Conservation (phyloP, 2,329 filamentous ascomycete species). For the Camptophora hylomeconis region DNA sequence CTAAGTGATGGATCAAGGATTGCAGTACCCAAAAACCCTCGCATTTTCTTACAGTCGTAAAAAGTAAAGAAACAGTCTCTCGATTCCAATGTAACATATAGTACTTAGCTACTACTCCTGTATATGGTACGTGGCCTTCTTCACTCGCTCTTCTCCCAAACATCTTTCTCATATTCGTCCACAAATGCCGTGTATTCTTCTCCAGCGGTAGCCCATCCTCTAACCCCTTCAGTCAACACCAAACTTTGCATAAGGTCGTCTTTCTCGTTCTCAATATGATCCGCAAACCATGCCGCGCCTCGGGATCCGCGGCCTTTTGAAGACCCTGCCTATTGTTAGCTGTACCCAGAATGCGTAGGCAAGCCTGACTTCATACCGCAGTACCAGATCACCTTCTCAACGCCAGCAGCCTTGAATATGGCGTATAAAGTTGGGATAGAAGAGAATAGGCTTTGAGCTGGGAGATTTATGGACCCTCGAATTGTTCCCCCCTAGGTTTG, state of each 20-base stretch:
- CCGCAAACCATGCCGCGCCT: constrained; percentile 42
- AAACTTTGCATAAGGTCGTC: constrained; percentile 9
- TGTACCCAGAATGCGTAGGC: constrained; percentile 4
- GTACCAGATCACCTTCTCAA: constrained; percentile 27
- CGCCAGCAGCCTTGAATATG: constrained; percentile 20
- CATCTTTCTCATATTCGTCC: constrained; percentile 19
- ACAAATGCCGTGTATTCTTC: constrained; percentile 19
- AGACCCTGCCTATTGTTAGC: constrained; percentile 30
- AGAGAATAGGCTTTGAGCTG: constrained; percentile 28
- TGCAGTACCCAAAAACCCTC: no score
- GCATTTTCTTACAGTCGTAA: no score
- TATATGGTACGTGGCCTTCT: background rate
- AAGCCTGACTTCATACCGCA: no score
- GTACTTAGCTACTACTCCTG: background rate
- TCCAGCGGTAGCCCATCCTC: constrained; percentile 21
- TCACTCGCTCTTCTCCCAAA: constrained; percentile 8
- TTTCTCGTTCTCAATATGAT: constrained; percentile 32
- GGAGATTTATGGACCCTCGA: constrained; percentile 39
- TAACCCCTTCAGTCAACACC: constrained; percentile 20
- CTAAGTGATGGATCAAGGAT: no score
- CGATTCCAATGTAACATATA: no score
- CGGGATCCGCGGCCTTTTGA: constrained; percentile 41
- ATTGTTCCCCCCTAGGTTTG: constrained; percentile 46
- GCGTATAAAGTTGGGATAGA: constrained; percentile 25
- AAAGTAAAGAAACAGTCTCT: no score